phyloP scores from a whole-genome alignment of 2,329 filamentous ascomycete genomes.

The Epicoccum nigrum region DNA sequence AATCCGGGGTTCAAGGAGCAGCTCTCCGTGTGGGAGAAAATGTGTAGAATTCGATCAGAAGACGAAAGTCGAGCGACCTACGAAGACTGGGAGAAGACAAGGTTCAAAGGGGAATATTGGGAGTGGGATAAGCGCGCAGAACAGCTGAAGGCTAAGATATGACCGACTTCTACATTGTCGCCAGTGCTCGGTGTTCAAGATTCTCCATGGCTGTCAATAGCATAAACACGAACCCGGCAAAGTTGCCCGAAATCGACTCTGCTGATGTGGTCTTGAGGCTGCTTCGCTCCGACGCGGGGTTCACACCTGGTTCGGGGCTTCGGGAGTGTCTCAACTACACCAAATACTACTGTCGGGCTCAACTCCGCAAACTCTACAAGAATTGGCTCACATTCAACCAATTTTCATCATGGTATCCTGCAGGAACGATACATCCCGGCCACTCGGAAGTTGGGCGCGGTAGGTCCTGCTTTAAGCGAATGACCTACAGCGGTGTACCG shows the following conservation, averaged over 20 bases:
- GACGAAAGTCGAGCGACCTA: constrained; percentile 37
- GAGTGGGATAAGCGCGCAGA: constrained; percentile 42
- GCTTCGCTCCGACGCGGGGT: not conserved
- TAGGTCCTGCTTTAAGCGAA: too few species aligned
- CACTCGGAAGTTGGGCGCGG: too few species aligned
- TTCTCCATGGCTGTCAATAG: not conserved
- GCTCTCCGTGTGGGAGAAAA: constrained; percentile 34
- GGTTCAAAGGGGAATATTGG: constrained; percentile 46
- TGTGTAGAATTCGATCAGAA: constrained; percentile 30
- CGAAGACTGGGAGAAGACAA: constrained; percentile 38
- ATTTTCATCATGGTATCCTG: not conserved
- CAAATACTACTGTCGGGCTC: not conserved
- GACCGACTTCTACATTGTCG: not conserved
- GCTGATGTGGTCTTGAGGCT: not conserved
- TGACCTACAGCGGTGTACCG: too few species aligned
- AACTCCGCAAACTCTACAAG: constrained; percentile 10
- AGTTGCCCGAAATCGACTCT: not conserved
- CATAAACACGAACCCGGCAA: not conserved
- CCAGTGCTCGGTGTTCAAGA: not conserved
- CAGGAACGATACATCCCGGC: not conserved
- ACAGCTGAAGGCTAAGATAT: constrained; percentile 18
- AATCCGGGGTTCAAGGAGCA: constrained; percentile 46
- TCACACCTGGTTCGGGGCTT: not conserved
- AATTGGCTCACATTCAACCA: not conserved
- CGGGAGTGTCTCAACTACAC: not conserved